These are phyloP conservation scores for Arthrobotrys conoides DNA, from an alignment of 2,329 filamentous ascomycete species.

Conservation along the genomic window DNA sequence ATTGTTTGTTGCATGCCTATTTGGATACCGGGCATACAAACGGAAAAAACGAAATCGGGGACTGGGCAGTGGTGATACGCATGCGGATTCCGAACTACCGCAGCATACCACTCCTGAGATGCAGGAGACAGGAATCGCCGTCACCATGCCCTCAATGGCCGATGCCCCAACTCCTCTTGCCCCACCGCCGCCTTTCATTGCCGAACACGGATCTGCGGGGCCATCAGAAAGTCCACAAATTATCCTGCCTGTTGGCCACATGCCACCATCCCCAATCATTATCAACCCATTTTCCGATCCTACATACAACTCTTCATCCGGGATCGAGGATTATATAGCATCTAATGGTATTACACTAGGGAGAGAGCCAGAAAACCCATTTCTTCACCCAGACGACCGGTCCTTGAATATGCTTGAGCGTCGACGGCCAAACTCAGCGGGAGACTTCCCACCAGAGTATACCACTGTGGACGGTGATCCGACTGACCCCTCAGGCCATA, in stretches of 20 bases:
- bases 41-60: slow-evolving; percentile 39
- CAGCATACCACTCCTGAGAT: slow-evolving; percentile 40
- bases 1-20: slow-evolving; percentile 44
- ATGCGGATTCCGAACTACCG: slow-evolving; percentile 37
- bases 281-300: slow-evolving; percentile 59
- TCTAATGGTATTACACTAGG: slow-evolving; percentile 45
- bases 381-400: slow-evolving; percentile 50
- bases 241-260: neutral
- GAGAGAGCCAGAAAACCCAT: slow-evolving; percentile 56
- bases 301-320: slow-evolving; percentile 57
- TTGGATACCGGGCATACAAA: slow-evolving; percentile 48
- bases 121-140: slow-evolving; percentile 36
- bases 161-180: slow-evolving; percentile 18
- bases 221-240: slow-evolving; percentile 2
- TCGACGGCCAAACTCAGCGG: slow-evolving; percentile 45
- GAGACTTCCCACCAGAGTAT: slow-evolving; percentile 56
- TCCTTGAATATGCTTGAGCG: slow-evolving; percentile 34
- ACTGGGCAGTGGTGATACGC: neutral
- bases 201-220: neutral
- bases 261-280: slow-evolving; percentile 37
- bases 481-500: slow-evolving; percentile 31
- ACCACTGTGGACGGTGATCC: slow-evolving; percentile 53
- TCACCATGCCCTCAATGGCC: slow-evolving; percentile 55
- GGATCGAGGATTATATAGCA: slow-evolving; percentile 54
- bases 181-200: slow-evolving; percentile 41